Percentiles rank a stretch among this genome's conserved stretches.
phyloP scores from a whole-genome alignment of 345 rosid genomes.

The Geranium rotundifolium region DNA sequence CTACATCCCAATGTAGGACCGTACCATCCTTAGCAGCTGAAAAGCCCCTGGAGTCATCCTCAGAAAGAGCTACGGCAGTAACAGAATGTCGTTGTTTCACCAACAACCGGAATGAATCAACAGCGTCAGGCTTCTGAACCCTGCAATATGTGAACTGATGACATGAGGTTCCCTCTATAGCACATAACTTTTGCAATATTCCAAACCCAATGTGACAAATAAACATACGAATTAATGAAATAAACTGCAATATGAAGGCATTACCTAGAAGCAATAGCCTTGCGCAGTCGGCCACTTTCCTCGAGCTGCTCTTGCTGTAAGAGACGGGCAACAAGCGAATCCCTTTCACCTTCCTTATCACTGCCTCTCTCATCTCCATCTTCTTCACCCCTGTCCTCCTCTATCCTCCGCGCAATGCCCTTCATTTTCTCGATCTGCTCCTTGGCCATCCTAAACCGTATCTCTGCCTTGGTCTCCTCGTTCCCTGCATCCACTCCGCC shows the following conservation, averaged over 20 bases:
- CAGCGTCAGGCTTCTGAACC: slow-evolving; percentile 51
- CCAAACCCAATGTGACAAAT: background rate
- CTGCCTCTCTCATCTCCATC: slow-evolving; percentile 28
- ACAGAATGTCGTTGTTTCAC: slow-evolving; percentile 76
- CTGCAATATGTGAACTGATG: slow-evolving; percentile 24
- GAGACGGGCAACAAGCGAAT: slow-evolving; percentile 44
- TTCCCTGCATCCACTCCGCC: slow-evolving; percentile 22
- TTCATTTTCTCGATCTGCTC: slow-evolving; percentile 31
- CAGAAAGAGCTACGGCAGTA: slow-evolving; percentile 74
- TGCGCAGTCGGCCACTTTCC: slow-evolving; percentile 73
- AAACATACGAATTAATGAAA: background rate
- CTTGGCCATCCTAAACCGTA: slow-evolving; percentile 53
- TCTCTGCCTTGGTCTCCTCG: slow-evolving; percentile 72
- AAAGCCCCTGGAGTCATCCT: slow-evolving; percentile 73
- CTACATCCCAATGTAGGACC: slow-evolving; percentile 80
- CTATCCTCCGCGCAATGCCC: slow-evolving; percentile 28
- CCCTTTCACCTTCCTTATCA: slow-evolving; percentile 50
- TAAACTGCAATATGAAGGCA: background rate
- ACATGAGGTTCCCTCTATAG: background rate
- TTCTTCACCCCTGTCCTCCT: slow-evolving; percentile 32
- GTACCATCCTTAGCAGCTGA: slow-evolving; percentile 90
- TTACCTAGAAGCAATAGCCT: slow-evolving; percentile 73
- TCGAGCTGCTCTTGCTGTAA: slow-evolving; percentile 83
- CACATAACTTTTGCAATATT: background rate
- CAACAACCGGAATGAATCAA: slow-evolving; percentile 33